Percentiles rank a stretch among this genome's conserved stretches.
These are phyloP conservation scores for Epichloe elymi DNA, from an alignment of 2,329 filamentous ascomycete genomes.

Conservation along the genomic window DNA sequence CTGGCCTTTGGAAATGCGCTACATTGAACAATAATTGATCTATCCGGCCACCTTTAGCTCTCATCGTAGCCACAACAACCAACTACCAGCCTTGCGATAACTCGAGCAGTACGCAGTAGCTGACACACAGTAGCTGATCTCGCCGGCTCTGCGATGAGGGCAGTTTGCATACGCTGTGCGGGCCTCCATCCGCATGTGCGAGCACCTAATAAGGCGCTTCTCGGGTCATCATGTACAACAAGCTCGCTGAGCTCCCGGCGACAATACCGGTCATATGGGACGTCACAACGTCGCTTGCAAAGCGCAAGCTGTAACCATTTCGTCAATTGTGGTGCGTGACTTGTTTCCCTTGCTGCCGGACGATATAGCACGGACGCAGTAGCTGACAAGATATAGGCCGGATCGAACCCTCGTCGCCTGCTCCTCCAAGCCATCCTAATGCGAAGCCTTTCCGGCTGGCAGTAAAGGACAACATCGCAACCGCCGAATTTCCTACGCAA, in stretches of 20 bases:
- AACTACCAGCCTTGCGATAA: neutral
- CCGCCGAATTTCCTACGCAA: slow-evolving; percentile 55
- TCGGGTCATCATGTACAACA: slow-evolving; percentile 1
- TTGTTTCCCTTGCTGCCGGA: too few relatives aligned
- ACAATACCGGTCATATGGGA: slow-evolving; percentile 1
- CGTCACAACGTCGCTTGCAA: slow-evolving; percentile 13
- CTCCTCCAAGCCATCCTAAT: slow-evolving; percentile 10
- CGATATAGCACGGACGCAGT: neutral
- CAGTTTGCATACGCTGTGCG: slow-evolving; percentile 16
- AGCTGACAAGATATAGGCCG: slow-evolving; percentile 1
- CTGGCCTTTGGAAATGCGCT: too few relatives aligned
- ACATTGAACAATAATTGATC: too few relatives aligned
- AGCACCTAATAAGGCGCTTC: neutral
- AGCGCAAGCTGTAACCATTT: slow-evolving; percentile 24
- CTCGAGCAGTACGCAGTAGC: neutral
- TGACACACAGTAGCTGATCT: neutral
- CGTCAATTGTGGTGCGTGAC: slow-evolving; percentile 17
- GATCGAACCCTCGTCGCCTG: slow-evolving; percentile 1
- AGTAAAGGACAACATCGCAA: slow-evolving; percentile 69
- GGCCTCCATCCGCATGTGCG: slow-evolving; percentile 1
- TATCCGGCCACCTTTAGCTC: neutral
- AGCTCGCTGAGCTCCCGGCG: neutral
- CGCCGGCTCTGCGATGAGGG: slow-evolving; percentile 13
- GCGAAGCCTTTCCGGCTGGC: slow-evolving; percentile 34
- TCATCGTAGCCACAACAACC: neutral